These are phyloP conservation scores for Handroanthus guayacan DNA, from an alignment of 257 asterid species.

Conservation along the genomic window DNA sequence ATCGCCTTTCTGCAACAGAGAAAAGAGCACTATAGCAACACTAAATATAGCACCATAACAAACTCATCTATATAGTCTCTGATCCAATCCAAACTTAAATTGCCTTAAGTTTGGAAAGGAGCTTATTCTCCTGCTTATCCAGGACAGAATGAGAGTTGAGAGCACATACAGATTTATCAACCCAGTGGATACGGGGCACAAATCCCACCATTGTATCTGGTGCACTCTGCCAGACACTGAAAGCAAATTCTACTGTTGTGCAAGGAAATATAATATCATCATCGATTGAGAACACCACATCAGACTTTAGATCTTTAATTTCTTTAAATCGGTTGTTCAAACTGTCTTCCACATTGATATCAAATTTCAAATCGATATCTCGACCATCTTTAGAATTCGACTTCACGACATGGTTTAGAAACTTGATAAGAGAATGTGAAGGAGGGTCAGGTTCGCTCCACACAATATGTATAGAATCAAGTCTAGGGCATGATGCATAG, in stretches of 20 bases:
- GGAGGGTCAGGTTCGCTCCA: slow-evolving; percentile 93
- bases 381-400: slow-evolving; percentile 55
- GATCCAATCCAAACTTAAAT: slow-evolving; percentile 8
- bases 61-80: neutral
- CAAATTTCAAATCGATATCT: slow-evolving; percentile 65
- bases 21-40: neutral
- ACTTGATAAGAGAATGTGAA: slow-evolving; percentile 59
- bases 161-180: slow-evolving; percentile 62
- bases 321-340: slow-evolving; percentile 88
- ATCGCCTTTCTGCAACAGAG: slow-evolving; percentile 53
- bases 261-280: slow-evolving; percentile 87
- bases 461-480: slow-evolving; percentile 70
- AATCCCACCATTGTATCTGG: slow-evolving; percentile 90
- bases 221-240: slow-evolving; percentile 80
- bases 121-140: neutral
- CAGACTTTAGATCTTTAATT: slow-evolving; percentile 74
- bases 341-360: slow-evolving; percentile 79
- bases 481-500: slow-evolving; percentile 74
- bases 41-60: neutral
- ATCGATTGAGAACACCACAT: slow-evolving; percentile 81
- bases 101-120: neutral
- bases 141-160: too few species aligned
- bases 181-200: slow-evolving; percentile 88
- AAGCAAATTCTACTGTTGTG: slow-evolving; percentile 71
- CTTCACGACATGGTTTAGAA: slow-evolving; percentile 53